These are phyloP conservation scores for Jacaranda mimosifolia DNA, from an alignment of 257 asterid genomes.

Conservation along the genomic window DNA sequence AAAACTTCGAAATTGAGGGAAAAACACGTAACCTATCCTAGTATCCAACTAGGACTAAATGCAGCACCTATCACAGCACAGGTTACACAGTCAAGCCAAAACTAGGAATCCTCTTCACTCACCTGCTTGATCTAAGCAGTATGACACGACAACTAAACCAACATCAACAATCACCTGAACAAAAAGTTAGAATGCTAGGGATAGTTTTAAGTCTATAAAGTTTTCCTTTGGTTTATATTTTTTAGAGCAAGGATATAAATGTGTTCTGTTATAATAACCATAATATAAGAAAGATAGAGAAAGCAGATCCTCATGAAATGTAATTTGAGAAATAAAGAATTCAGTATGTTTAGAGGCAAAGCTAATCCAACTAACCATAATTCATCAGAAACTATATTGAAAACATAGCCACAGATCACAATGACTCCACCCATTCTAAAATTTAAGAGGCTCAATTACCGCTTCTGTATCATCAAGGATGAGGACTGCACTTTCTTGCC, in stretches of 20 bases:
- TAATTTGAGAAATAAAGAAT: not conserved
- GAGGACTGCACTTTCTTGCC: slow-evolving; percentile 86
- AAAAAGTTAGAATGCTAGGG: slow-evolving; percentile 1
- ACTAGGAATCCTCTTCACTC: not conserved
- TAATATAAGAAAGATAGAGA: not conserved
- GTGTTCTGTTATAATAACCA: not conserved
- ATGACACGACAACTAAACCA: not conserved
- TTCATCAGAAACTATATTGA: not conserved
- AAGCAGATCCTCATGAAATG: not conserved
- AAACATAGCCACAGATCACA: slow-evolving; percentile 7
- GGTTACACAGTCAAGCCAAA: not conserved
- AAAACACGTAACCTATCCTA: not conserved
- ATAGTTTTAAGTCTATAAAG: not conserved
- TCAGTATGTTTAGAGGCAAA: not conserved
- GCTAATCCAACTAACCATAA: not conserved
- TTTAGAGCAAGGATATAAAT: not conserved
- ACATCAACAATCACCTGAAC: not conserved
- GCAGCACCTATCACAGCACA: slow-evolving; percentile 1
- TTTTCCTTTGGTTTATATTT: slow-evolving; percentile 8
- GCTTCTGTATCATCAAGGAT: slow-evolving; percentile 96
- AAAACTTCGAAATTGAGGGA: too few species aligned
- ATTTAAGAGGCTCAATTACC: slow-evolving; percentile 50
- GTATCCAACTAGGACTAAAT: not conserved
- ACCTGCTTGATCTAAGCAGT: not conserved
- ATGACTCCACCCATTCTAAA: slow-evolving; percentile 11